These are phyloP conservation scores for Carex arenaria DNA, from an alignment of 202 grass and related monocot genomes.

Conservation along the genomic window DNA sequence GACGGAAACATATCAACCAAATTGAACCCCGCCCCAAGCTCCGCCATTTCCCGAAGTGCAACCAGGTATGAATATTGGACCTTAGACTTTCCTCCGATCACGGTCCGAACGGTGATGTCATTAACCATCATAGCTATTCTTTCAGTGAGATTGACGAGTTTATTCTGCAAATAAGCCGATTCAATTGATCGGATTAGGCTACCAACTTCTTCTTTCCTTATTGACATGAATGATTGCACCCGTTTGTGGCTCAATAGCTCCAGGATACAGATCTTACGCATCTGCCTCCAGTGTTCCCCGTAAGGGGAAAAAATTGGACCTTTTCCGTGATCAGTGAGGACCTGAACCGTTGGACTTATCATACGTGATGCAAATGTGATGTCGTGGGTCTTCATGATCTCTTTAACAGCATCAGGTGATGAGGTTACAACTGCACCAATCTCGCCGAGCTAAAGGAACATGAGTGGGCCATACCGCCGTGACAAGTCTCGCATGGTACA, in stretches of 20 bases:
- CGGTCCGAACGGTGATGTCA: background rate
- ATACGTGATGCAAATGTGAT: slow-evolving; percentile 8
- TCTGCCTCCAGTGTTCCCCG: slow-evolving; percentile 17
- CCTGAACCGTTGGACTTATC: background rate
- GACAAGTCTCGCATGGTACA: background rate
- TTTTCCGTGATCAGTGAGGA: background rate
- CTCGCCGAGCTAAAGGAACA: slow-evolving; percentile 15
- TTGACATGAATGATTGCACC: slow-evolving; percentile 1
- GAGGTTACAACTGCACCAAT: background rate
- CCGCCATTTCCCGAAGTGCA: background rate
- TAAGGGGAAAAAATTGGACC: slow-evolving; percentile 14
- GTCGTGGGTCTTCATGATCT: slow-evolving; percentile 25
- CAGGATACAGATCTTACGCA: slow-evolving; percentile 14
- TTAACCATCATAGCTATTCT: background rate
- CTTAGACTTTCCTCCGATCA: slow-evolving; percentile 19
- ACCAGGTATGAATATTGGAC: slow-evolving; percentile 1
- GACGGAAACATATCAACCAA: slow-evolving; percentile 20
- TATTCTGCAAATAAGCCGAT: background rate
- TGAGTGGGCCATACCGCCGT: background rate
- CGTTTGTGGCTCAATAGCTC: slow-evolving; percentile 23
- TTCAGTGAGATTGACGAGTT: slow-evolving; percentile 10
- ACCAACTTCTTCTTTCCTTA: slow-evolving; percentile 15
- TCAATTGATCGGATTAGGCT: background rate
- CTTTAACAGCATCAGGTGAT: slow-evolving; percentile 6
- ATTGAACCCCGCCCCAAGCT: slow-evolving; percentile 12